Conservation (phyloP, 2,329 filamentous ascomycete genomes). For the Cladosporium sp. region DNA sequence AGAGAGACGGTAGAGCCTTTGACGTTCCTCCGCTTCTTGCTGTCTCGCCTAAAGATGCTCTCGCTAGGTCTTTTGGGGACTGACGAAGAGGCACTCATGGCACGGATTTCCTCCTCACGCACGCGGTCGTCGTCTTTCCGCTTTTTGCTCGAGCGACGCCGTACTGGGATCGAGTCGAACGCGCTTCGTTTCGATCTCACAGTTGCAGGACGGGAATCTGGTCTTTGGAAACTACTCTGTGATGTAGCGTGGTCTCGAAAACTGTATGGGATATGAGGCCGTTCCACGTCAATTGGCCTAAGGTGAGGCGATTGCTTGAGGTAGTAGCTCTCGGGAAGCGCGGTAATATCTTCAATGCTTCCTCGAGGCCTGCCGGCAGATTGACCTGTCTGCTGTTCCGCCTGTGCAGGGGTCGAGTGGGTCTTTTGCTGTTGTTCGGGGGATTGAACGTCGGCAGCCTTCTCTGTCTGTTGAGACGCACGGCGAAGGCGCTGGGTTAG, state of each 20-base stretch:
- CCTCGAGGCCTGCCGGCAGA: conserved; percentile 6
- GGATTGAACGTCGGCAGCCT: conserved; percentile 4
- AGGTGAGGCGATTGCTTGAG: conserved; percentile 47
- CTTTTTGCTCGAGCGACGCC: conserved; percentile 69
- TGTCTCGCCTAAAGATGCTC: conserved; percentile 58
- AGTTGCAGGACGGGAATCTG: conserved; percentile 27
- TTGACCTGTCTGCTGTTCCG: conserved; percentile 13
- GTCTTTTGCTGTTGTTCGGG: not conserved
- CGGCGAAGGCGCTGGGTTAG: conserved; percentile 7
- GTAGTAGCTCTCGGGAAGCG: conserved; percentile 38
- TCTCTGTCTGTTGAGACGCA: conserved; percentile 10
- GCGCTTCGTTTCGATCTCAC: conserved; percentile 38
- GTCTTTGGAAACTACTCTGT: conserved; percentile 26
- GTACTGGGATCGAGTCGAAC: conserved; percentile 48
- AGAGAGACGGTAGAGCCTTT: conserved; percentile 66
- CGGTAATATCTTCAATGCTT: conserved; percentile 45
- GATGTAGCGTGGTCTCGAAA: conserved; percentile 32
- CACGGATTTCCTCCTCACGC: conserved; percentile 82
- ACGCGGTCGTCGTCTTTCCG: conserved; percentile 69
- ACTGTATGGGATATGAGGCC: conserved; percentile 41
- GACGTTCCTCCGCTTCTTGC: conserved; percentile 60
- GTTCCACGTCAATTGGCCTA: conserved; percentile 37
- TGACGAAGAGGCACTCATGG: conserved; percentile 70
- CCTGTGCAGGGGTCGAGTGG: not conserved
- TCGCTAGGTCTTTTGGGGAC: conserved; percentile 48